Conservation (phyloP, 192 early-diverging fungal species). For the Ambispora gerdemannii region DNA sequence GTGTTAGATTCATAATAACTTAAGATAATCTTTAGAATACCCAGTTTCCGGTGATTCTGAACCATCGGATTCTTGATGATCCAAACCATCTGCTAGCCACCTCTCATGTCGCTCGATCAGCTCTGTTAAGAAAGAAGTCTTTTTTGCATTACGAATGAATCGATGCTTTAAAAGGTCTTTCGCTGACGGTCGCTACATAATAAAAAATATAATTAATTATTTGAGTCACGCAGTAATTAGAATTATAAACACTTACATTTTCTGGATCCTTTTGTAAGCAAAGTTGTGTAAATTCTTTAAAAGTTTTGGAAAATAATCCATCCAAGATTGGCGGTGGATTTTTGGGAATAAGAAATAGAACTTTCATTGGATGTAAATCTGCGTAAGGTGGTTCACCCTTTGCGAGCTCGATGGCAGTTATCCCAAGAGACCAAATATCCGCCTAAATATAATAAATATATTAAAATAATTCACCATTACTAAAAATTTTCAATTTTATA, state of each 20-base stretch:
- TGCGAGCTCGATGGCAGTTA: conserved; percentile 95
- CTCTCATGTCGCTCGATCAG: conserved; percentile 79
- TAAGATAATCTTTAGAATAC: too few species aligned
- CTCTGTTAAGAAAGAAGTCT: conserved; percentile 80
- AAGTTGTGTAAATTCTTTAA: conserved; percentile 84
- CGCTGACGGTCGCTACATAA: conserved; percentile 75
- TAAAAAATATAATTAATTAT: background rate
- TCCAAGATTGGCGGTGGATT: conserved; percentile 81
- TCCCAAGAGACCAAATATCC: conserved; percentile 97
- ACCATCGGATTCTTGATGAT: conserved; percentile 40
- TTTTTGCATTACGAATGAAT: conserved; percentile 82
- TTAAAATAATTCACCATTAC: too few species aligned
- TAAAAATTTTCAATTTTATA: conserved; percentile 2
- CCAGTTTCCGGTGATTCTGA: conserved; percentile 31
- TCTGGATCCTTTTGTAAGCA: conserved; percentile 87
- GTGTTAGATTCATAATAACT: too few species aligned
- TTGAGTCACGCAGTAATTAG: background rate
- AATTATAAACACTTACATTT: conserved; percentile 51
- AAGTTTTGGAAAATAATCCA: conserved; percentile 70
- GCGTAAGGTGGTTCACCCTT: conserved; percentile 91
- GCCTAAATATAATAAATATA: too few species aligned
- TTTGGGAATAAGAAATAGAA: conserved; percentile 90
- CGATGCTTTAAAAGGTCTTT: conserved; percentile 84
- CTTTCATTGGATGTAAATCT: conserved; percentile 93
- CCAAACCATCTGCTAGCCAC: conserved; percentile 63